Percentiles rank a stretch among this genome's conserved stretches.
Evolutionary conservation across 176 grass and related monocot species (phyloP).

Genomic region (Ensete glaucum): DNA sequence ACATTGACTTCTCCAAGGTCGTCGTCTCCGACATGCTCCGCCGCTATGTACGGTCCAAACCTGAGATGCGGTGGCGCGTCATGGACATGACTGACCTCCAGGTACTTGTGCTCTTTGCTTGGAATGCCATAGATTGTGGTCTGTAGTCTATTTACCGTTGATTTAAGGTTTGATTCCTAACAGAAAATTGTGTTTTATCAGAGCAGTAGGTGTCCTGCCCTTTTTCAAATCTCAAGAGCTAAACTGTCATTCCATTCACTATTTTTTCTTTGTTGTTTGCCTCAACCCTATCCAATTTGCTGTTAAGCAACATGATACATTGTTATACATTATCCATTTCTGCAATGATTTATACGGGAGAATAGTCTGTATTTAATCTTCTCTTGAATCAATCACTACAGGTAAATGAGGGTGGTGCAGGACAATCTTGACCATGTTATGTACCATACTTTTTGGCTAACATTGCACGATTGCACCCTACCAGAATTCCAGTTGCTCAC

Average conservation of each 20-base stretch:
- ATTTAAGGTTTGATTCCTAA: not conserved
- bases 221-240: not conserved
- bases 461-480: too few species aligned
- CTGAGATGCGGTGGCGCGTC: slow-evolving; percentile 91
- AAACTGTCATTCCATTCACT: not conserved
- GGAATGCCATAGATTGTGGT: not conserved
- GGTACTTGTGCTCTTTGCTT: slow-evolving; percentile 13
- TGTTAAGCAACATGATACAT: not conserved
- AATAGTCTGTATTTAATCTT: not conserved
- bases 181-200: not conserved
- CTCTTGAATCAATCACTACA: not conserved
- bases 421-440: too few species aligned
- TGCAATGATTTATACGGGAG: not conserved
- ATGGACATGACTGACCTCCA: slow-evolving; percentile 95
- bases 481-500: too few species aligned
- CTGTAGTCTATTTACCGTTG: not conserved
- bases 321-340: not conserved
- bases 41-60: slow-evolving; percentile 52
- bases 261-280: not conserved
- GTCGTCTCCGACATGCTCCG: slow-evolving; percentile 81
- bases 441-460: too few species aligned
- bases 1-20: slow-evolving; percentile 91
- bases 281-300: not conserved
- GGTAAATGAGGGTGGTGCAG: not conserved
- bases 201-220: not conserved